A percentile compares a stretch with the other conserved stretches of the same genome.
These are phyloP conservation scores for Aureobasidium mangrovei DNA, from an alignment of 2,329 filamentous ascomycete genomes.

Conservation along the genomic window DNA sequence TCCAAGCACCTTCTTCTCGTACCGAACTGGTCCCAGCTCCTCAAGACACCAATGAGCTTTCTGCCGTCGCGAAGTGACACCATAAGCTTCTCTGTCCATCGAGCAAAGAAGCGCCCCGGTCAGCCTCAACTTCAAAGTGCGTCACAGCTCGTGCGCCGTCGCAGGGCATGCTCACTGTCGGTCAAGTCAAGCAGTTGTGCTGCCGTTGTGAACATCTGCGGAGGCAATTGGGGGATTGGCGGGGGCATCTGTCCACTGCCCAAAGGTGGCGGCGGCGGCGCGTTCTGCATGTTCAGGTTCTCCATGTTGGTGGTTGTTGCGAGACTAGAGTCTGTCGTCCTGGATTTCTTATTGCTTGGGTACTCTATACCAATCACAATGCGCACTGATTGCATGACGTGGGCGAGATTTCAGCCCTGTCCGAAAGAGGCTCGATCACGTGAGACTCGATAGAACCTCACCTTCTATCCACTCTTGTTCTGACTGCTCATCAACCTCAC, in stretches of 20 bases:
- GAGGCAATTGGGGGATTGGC: conserved; percentile 58
- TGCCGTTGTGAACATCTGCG: conserved; percentile 97
- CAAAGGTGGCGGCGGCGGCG: conserved; percentile 12
- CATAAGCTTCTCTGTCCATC: conserved; percentile 75
- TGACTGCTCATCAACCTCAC: too few species aligned
- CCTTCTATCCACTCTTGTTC: too few species aligned
- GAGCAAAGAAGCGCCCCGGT: conserved; percentile 19
- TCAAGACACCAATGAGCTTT: conserved; percentile 83
- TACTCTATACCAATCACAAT: too few species aligned
- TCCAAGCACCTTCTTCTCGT: conserved; percentile 21
- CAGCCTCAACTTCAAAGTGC: conserved; percentile 16
- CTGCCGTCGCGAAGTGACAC: conserved; percentile 85
- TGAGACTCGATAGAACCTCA: too few species aligned
- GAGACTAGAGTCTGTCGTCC: too few species aligned
- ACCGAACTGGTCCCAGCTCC: conserved; percentile 99
- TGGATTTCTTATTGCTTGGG: too few species aligned
- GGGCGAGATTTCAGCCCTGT: too few species aligned
- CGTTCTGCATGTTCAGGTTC: conserved; percentile 27
- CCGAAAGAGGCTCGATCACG: too few species aligned
- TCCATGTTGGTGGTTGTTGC: conserved; percentile 22
- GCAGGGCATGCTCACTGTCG: conserved; percentile 64
- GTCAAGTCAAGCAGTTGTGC: conserved; percentile 92
- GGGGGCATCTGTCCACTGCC: conserved; percentile 24
- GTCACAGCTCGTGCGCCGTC: neutral
- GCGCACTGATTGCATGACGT: too few species aligned